Evolutionary conservation across 306 rosid species (phyloP).

Genomic region (Cucurbita argyrosperma): DNA sequence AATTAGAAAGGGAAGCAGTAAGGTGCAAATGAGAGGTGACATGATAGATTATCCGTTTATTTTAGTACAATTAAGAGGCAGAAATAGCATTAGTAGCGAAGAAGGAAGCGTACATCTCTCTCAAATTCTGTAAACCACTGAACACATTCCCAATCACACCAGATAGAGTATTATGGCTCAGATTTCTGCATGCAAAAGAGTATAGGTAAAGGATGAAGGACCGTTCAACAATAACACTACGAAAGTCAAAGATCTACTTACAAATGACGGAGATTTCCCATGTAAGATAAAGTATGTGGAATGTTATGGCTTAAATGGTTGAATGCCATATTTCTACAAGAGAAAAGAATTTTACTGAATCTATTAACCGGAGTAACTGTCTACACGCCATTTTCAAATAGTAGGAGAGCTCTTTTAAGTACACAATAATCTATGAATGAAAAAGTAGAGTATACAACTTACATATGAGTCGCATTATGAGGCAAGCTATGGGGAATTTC

Average conservation of each 20-base stretch:
- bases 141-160: conserved; percentile 83
- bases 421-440: background rate
- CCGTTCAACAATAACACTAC: background rate
- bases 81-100: background rate
- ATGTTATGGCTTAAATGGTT: conserved; percentile 46
- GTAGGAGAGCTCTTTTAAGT: background rate
- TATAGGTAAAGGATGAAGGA: conserved; percentile 4
- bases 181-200: conserved; percentile 49
- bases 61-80: conserved; percentile 7
- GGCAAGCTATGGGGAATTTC: conserved; percentile 62
- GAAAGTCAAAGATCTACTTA: conserved; percentile 23
- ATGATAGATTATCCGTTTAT: background rate
- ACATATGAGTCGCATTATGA: conserved; percentile 78
- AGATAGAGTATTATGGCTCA: conserved; percentile 67
- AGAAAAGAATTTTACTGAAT: background rate
- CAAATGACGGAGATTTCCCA: conserved; percentile 61
- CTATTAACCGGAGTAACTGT: conserved; percentile 1
- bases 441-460: conserved; percentile 10
- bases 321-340: conserved; percentile 71
- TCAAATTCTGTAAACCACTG: conserved; percentile 52
- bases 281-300: conserved; percentile 15
- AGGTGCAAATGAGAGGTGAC: background rate
- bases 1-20: background rate
- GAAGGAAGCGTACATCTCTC: conserved; percentile 50
- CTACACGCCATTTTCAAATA: background rate